Evolutionary conservation across 805 yeast genomes (phyloP), one percentile per base, ranked within the genome.

Genomic region (Scheffersomyces spartinae): DNA sequence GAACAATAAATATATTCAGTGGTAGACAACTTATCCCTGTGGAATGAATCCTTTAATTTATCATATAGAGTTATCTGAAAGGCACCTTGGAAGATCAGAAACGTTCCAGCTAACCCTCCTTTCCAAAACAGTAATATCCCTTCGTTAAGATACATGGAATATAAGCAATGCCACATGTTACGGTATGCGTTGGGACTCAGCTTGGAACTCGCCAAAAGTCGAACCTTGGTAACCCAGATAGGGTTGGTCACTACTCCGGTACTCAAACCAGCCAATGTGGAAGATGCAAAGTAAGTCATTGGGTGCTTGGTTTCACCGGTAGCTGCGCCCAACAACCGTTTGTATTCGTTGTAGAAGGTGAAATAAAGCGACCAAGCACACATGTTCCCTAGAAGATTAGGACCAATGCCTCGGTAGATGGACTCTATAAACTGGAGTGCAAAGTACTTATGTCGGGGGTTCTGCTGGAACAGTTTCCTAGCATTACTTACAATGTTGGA

Each of bases 181-280:
- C 49, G 48, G 42, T 84, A 83, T 0, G 82, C 75, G 9, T 64
- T 64, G 0, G 60, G 57, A 0, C 54, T 38, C 2, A 32, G 32
- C 19, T 54, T 50, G 2, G 68, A 51, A 2, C 70, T 68, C 11
- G 85, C 73, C 40, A 86, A 62, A 36, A 88, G 77, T 33, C 97
- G 63, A 0, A 98, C 91, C 49, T 91, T 91, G 11, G 91, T 48
- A 2, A 91, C 95, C 98, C 98, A 88, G 7, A 88, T 68, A 1
- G 98, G 98, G 44, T 85, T 91, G 1, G 98, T 86, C 9, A 81
- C 21, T 0, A 83, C 28, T 1, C 93, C 68, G 0, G 95, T 83
- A 4, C 74, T 41, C 20, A 74, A 42, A 0, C 98, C 98, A 0
- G 96, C 85, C 10, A 52, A 20, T 2, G 57, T 30, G 2, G 61